Conservation (phyloP, 2,329 filamentous ascomycete genomes). For the Endoconidiophora laricicola region DNA sequence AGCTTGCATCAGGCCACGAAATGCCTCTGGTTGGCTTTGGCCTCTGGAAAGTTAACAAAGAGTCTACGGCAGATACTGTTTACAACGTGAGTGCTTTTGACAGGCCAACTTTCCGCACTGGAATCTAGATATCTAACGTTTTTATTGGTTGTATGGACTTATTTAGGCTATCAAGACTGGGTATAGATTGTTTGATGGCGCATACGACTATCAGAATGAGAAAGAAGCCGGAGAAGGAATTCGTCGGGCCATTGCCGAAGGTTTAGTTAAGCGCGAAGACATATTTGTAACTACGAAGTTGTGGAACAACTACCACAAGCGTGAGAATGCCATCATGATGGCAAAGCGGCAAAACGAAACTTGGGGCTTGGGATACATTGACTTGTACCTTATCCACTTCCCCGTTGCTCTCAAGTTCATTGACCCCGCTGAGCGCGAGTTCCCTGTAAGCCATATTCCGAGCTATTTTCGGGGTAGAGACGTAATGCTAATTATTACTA, state of each 20-base stretch:
- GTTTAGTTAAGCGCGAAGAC: constrained; percentile 49
- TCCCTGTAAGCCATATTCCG: constrained; percentile 48
- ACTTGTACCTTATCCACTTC: constrained; percentile 82
- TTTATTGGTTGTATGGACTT: background rate
- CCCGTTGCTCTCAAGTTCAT: constrained; percentile 75
- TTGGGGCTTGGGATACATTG: constrained; percentile 79
- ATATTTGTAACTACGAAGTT: constrained; percentile 89
- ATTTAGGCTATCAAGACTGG: constrained; percentile 40
- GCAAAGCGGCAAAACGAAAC: constrained; percentile 60
- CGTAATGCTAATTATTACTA: background rate
- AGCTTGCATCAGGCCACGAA: constrained; percentile 47
- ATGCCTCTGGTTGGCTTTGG: constrained; percentile 66
- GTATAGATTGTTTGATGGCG: constrained; percentile 44
- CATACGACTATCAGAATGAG: constrained; percentile 68
- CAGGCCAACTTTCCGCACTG: background rate
- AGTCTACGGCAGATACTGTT: constrained; percentile 55
- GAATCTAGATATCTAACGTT: background rate
- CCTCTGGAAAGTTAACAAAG: constrained; percentile 70
- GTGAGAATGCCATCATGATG: constrained; percentile 59
- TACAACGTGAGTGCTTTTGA: constrained; percentile 35
- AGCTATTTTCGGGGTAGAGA: constrained; percentile 25
- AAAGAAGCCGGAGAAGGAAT: constrained; percentile 62
- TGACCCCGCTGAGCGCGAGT: constrained; percentile 62
- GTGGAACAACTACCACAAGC: constrained; percentile 83
- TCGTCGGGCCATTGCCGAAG: constrained; percentile 61